phyloP scores from a whole-genome alignment of 495 filamentous ascomycete genomes.

The Aspergillus olivimuriae region DNA sequence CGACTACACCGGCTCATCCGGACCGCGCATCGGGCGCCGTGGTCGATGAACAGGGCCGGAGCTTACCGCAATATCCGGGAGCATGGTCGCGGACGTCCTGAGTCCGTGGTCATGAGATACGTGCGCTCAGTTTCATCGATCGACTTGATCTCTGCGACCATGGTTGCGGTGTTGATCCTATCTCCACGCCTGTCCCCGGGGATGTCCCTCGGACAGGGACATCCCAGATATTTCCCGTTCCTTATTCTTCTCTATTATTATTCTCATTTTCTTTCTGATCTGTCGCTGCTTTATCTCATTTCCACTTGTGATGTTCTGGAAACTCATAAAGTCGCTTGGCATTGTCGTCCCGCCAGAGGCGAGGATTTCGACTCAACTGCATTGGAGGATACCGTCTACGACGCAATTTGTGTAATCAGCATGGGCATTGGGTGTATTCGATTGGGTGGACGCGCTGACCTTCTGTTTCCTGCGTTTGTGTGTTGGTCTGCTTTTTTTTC shows the following conservation, averaged over 20 bases:
- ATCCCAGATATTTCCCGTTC: too few species aligned
- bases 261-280: not conserved
- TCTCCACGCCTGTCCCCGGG: too few species aligned
- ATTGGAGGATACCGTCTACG: conserved; percentile 6
- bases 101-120: too few species aligned
- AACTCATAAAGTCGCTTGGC: not conserved
- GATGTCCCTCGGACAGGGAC: too few species aligned
- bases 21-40: conserved; percentile 5
- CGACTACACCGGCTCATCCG: not conserved
- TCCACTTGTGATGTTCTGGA: not conserved
- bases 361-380: conserved; percentile 7
- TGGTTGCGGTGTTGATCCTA: too few species aligned
- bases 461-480: not conserved
- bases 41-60: conserved; percentile 7
- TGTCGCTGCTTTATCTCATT: not conserved
- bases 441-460: conserved; percentile 2
- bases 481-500: not conserved
- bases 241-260: not conserved
- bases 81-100: conserved; percentile 9
- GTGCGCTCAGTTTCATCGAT: too few species aligned
- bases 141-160: too few species aligned
- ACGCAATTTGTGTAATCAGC: conserved; percentile 6
- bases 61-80: conserved; percentile 9
- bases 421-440: conserved; percentile 7
- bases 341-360: conserved; percentile 3